phyloP scores from a whole-genome alignment of 1,139 yeast genomes.

The Blastobotrys serpentis region DNA sequence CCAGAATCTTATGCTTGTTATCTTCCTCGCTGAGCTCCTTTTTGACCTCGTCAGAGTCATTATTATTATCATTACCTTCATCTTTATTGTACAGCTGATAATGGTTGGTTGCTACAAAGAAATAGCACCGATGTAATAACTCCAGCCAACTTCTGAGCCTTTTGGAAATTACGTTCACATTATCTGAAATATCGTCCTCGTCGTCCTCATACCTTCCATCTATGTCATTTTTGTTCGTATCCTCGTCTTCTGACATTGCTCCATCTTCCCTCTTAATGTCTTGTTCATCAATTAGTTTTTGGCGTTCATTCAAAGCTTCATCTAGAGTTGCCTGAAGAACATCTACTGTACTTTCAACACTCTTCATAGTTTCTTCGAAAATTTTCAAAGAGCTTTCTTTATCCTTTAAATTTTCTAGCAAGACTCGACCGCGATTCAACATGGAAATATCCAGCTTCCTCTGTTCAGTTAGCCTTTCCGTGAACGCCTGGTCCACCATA shows the following conservation, averaged over 20 bases:
- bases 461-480: slow-evolving; percentile 51
- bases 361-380: slow-evolving; percentile 45
- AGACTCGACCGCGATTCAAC: slow-evolving; percentile 60
- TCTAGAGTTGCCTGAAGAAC: slow-evolving; percentile 22
- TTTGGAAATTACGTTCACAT: slow-evolving; percentile 1
- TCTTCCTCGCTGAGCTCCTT: slow-evolving; percentile 24
- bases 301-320: slow-evolving; percentile 21
- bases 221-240: slow-evolving; percentile 24
- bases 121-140: slow-evolving; percentile 69
- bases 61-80: slow-evolving; percentile 10
- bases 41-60: slow-evolving; percentile 19
- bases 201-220: slow-evolving; percentile 29
- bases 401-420: slow-evolving; percentile 49
- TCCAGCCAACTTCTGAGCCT: slow-evolving; percentile 49
- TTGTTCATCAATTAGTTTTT: slow-evolving; percentile 24
- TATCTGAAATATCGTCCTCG: slow-evolving; percentile 21
- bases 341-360: slow-evolving; percentile 38
- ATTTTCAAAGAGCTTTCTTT: slow-evolving; percentile 51
- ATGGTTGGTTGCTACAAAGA: slow-evolving; percentile 77
- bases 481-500: slow-evolving; percentile 56
- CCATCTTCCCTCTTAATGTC: slow-evolving; percentile 15
- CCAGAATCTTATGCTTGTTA: slow-evolving; percentile 39
- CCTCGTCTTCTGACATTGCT: slow-evolving; percentile 30
- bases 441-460: slow-evolving; percentile 46
- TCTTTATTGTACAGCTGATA: slow-evolving; percentile 51